Percentiles rank a stretch among this genome's conserved stretches.
These are phyloP conservation scores for Phaffomyces thermotolerans DNA, from an alignment of 805 yeast genomes.

Conservation along the genomic window DNA sequence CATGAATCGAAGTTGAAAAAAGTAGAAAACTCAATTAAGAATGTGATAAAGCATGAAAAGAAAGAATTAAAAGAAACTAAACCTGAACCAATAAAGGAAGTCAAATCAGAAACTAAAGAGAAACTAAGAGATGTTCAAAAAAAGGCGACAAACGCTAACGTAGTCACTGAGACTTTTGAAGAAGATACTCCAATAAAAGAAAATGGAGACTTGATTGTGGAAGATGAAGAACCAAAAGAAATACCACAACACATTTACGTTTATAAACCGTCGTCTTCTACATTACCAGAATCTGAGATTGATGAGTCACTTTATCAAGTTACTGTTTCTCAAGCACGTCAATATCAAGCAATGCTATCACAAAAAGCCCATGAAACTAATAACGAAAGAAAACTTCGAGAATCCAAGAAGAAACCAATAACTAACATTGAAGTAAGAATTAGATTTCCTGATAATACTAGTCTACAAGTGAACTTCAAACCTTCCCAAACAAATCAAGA, in stretches of 20 bases:
- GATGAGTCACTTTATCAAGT: slow-evolving; percentile 37
- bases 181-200: neutral
- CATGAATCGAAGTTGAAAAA: neutral
- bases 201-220: neutral
- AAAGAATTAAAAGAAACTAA: neutral
- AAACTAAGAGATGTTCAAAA: neutral
- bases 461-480: slow-evolving; percentile 42
- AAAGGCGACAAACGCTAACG: no score
- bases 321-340: slow-evolving; percentile 44
- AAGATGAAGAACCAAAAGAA: slow-evolving; percentile 4
- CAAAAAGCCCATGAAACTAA: slow-evolving; percentile 34
- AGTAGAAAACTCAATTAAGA: neutral
- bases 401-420: slow-evolving; percentile 19
- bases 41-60: neutral
- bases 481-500: slow-evolving; percentile 33
- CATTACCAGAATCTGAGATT: slow-evolving; percentile 17
- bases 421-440: slow-evolving; percentile 36
- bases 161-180: no score
- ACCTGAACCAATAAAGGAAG: neutral
- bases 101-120: neutral
- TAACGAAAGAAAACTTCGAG: slow-evolving; percentile 31
- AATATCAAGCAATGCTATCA: slow-evolving; percentile 43
- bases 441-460: slow-evolving; percentile 50
- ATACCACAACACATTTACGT: slow-evolving; percentile 20
- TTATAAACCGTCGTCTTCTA: slow-evolving; percentile 13